Evolutionary conservation across 2,329 filamentous ascomycete genomes (phyloP).

Genomic region (Alternaria consortialis): DNA sequence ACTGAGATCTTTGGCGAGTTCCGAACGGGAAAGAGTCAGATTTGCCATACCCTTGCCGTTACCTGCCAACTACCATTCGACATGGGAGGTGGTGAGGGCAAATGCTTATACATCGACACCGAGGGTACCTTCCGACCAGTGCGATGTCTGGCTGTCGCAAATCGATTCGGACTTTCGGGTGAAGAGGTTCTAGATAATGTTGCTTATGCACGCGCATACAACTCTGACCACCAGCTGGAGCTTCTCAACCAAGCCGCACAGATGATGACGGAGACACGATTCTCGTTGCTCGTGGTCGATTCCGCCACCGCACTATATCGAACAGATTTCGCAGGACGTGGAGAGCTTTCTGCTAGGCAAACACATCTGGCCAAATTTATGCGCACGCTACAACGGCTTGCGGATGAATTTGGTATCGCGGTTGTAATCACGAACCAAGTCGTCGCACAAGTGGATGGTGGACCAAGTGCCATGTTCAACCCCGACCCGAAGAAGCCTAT

Average conservation of each 20-base stretch:
- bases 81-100: slow-evolving; percentile 98
- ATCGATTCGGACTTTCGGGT: slow-evolving; percentile 91
- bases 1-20: slow-evolving; percentile 99
- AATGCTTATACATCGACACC: slow-evolving; percentile 98
- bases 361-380: slow-evolving; percentile 89
- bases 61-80: slow-evolving; percentile 98
- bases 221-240: slow-evolving; percentile 96
- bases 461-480: slow-evolving; percentile 97
- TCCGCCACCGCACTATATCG: slow-evolving; percentile 95
- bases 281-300: slow-evolving; percentile 94
- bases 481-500: slow-evolving; percentile 99
- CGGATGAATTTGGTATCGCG: slow-evolving; percentile 88
- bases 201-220: slow-evolving; percentile 96
- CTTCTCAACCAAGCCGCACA: slow-evolving; percentile 92
- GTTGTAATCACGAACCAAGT: slow-evolving; percentile 99
- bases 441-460: slow-evolving; percentile 96
- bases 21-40: slow-evolving; percentile 96
- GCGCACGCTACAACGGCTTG: slow-evolving; percentile 80
- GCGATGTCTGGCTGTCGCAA: slow-evolving; percentile 87
- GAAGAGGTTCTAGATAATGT: slow-evolving; percentile 99
- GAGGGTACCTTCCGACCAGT: slow-evolving; percentile 95
- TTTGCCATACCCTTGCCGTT: slow-evolving; percentile 97
- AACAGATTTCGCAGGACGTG: slow-evolving; percentile 96
- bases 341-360: slow-evolving; percentile 93
- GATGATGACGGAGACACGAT: slow-evolving; percentile 99